Percentiles rank a stretch among this genome's conserved stretches.
These are phyloP conservation scores for Cladosporium sp. DNA, from an alignment of 2,329 filamentous ascomycete species.

Conservation along the genomic window DNA sequence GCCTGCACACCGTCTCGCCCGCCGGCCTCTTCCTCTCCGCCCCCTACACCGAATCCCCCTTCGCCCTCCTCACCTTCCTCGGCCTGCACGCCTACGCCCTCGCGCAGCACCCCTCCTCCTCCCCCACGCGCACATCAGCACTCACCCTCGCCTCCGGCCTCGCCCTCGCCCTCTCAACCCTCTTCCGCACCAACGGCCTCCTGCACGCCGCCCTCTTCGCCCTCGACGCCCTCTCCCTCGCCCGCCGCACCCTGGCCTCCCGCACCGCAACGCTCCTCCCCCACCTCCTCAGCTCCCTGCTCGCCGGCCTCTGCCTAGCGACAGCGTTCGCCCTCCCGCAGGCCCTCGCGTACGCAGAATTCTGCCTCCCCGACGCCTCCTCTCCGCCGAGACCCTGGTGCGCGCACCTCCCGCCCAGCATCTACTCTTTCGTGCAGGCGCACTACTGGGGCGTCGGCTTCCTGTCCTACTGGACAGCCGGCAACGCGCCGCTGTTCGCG, in stretches of 20 bases:
- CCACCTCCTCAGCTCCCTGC: slow-evolving; percentile 38
- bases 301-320: slow-evolving; percentile 63
- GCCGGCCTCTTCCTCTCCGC: slow-evolving; percentile 85
- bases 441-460: slow-evolving; percentile 91
- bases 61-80: slow-evolving; percentile 68
- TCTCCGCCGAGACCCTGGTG: slow-evolving; percentile 63
- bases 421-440: slow-evolving; percentile 83
- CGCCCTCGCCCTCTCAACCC: slow-evolving; percentile 63
- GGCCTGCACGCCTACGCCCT: slow-evolving; percentile 66
- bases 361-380: slow-evolving; percentile 45
- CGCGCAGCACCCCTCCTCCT: slow-evolving; percentile 22
- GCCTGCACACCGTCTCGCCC: slow-evolving; percentile 76
- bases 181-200: slow-evolving; percentile 79
- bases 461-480: slow-evolving; percentile 80
- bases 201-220: slow-evolving; percentile 73
- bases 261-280: slow-evolving; percentile 13
- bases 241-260: slow-evolving; percentile 35
- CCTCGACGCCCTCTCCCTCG: slow-evolving; percentile 47
- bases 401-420: slow-evolving; percentile 63
- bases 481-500: slow-evolving; percentile 81
- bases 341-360: slow-evolving; percentile 64
- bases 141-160: slow-evolving; percentile 22
- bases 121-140: not conserved
- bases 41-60: slow-evolving; percentile 75
- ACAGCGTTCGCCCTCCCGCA: slow-evolving; percentile 68